Percentiles rank a stretch among this genome's conserved stretches.
Conservation (phyloP, 2,329 filamentous ascomycete species). For the Fusarium algeriense region DNA sequence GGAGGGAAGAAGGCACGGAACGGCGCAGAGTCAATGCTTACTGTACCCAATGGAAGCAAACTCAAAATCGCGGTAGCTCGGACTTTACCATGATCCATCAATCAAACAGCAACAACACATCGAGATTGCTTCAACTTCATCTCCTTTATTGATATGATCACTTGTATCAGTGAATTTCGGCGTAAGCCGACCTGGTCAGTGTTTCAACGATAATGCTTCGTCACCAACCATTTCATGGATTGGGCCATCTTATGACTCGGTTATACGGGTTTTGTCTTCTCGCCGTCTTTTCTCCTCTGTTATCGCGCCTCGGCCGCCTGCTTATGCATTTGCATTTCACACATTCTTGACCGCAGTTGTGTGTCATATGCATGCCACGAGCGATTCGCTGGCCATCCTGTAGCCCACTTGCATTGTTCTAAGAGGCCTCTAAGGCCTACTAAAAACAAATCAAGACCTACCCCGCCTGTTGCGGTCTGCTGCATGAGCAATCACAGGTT, state of each 20-base stretch:
- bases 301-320: conserved; percentile 21
- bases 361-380: conserved; percentile 29
- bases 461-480: conserved; percentile 29
- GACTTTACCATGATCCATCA: conserved; percentile 15
- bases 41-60: conserved; percentile 22
- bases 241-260: conserved; percentile 7
- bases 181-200: conserved; percentile 15
- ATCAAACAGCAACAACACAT: conserved; percentile 29
- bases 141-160: background rate
- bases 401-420: conserved; percentile 25
- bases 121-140: conserved; percentile 12
- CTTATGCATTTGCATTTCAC: conserved; percentile 17
- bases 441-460: conserved; percentile 27
- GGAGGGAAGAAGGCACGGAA: conserved; percentile 15
- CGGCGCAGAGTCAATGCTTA: conserved; percentile 2
- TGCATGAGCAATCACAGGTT: conserved; percentile 42
- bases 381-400: conserved; percentile 42
- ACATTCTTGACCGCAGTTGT: conserved; percentile 31
- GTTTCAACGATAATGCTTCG: conserved; percentile 21
- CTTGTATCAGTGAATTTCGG: background rate
- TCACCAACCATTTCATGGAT: conserved; percentile 11
- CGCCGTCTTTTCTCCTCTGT: conserved; percentile 24
- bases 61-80: conserved; percentile 34
- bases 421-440: conserved; percentile 24
- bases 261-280: conserved; percentile 5